Evolutionary conservation across 352 stramenopile genomes (phyloP).

Genomic region (Phytopythium vexans): DNA sequence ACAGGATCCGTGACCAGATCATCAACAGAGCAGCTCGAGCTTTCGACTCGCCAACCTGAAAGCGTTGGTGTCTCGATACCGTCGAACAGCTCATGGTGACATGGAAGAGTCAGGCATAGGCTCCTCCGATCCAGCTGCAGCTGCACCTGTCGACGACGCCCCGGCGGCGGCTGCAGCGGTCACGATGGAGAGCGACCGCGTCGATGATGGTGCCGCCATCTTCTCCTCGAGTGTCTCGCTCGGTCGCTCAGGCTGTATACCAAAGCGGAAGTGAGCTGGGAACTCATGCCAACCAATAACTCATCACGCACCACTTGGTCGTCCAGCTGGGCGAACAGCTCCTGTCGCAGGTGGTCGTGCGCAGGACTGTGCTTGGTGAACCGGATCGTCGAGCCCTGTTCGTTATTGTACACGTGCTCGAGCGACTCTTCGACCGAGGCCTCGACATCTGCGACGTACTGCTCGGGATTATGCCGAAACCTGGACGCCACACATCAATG

Average conservation of each 20-base stretch:
- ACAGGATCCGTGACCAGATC: too few relatives aligned
- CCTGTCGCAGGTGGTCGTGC: constrained; percentile 73
- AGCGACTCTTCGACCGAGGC: constrained; percentile 92
- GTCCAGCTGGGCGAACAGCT: constrained; percentile 77
- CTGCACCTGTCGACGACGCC: constrained; percentile 5
- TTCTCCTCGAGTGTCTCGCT: constrained; percentile 35
- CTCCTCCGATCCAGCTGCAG: constrained; percentile 20
- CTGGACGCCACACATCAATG: constrained; percentile 19
- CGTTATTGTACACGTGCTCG: constrained; percentile 92
- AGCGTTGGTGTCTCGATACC: too few relatives aligned
- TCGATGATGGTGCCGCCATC: constrained; percentile 20
- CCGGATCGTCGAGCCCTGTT: constrained; percentile 85
- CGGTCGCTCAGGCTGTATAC: constrained; percentile 12
- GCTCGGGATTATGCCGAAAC: constrained; percentile 79
- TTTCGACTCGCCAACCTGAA: too few relatives aligned
- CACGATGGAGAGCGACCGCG: constrained; percentile 35
- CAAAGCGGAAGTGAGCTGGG: background rate
- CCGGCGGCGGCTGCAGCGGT: constrained; percentile 30
- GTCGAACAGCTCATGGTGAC: background rate
- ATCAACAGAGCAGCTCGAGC: too few relatives aligned
- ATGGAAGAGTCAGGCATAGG: constrained; percentile 27
- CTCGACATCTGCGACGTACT: constrained; percentile 89
- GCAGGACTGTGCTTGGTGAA: constrained; percentile 83
- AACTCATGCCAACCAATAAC: background rate
- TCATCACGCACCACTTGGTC: constrained; percentile 14